Base-by-base conservation (phyloP, 202 grass and related monocot species). In the Eragrostis tef region DNA sequence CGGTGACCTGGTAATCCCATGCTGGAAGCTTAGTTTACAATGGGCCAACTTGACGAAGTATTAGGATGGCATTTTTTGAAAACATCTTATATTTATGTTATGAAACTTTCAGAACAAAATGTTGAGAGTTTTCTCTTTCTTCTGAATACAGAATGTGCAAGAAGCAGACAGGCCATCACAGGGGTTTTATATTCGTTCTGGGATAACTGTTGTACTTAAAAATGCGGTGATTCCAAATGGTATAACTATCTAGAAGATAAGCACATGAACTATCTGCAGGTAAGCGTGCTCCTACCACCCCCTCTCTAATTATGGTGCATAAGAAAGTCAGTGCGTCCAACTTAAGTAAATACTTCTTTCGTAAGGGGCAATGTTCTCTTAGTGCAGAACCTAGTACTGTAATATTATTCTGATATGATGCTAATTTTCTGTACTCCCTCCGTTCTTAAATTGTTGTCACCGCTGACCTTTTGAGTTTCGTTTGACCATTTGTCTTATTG, bases 101-200 rank as follows among this genome's bases (percentile, higher is more conserved):
- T 39, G 34, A 39, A 39, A 39, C 34, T 39, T 39, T 39, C 34
- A 39, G 34, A 39, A 39, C 34, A 39, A 39, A 31, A 39, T 39
- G 34, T 39, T 0, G 34, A 39, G 34, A 39, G 34, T 39, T 39
- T 81, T 80, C 19, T 27, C 27, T 85, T 74, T 11, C 16, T n/a
- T 87, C 31, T 83, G 63, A 79, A 47, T 87, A 51, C 73, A 94
- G 92, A 91, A 89, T 58, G 92, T 94, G 61, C 83, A 87, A 85
- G 92, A 94, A 89, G 92, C 92, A 63, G 89, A 91, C 11, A 91
- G 76, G 64, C 77, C 86, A 29, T 61, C 85, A 21, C 60, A 87
- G 51, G 92, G 89, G 17, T 91, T 89, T 79, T 94, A 94, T 29
- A 91, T 94, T 81, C 92, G 92, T 75, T 94, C 92, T 78, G 92